Conservation (phyloP, 2,329 filamentous ascomycete genomes). For the Dactylellina cionopaga region DNA sequence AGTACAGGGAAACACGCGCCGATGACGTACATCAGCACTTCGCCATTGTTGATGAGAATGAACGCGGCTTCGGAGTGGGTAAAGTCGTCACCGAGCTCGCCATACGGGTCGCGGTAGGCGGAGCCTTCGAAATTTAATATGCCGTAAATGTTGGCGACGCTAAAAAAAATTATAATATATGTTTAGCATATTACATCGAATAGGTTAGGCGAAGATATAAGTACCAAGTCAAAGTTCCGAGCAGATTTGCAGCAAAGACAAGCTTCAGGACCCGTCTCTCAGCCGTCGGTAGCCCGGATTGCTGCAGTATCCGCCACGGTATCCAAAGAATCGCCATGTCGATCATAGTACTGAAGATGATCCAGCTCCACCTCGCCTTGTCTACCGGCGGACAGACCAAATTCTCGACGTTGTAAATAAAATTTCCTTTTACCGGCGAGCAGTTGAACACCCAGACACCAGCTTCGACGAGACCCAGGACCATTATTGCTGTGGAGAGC, state of each 20-base stretch:
- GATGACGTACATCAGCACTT: slow-evolving; percentile 49
- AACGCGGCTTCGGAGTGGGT: slow-evolving; percentile 47
- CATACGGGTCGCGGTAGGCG: slow-evolving; percentile 5
- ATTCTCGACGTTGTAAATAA: slow-evolving; percentile 36
- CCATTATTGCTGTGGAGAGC: slow-evolving; percentile 32
- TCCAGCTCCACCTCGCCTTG: slow-evolving; percentile 46
- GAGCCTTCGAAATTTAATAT: slow-evolving; percentile 27
- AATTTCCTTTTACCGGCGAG: slow-evolving; percentile 25
- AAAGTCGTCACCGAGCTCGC: slow-evolving; percentile 33
- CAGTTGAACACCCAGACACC: slow-evolving; percentile 48
- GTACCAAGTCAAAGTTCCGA: slow-evolving; percentile 45
- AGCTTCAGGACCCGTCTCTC: slow-evolving; percentile 43
- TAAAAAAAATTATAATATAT: background rate
- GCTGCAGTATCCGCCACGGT: slow-evolving; percentile 33
- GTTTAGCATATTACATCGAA: background rate
- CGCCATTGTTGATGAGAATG: slow-evolving; percentile 46
- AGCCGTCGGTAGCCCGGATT: slow-evolving; percentile 27
- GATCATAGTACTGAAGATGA: slow-evolving; percentile 25
- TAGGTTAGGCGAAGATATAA: background rate
- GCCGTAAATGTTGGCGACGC: slow-evolving; percentile 44
- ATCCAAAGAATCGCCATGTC: slow-evolving; percentile 39
- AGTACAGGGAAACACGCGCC: slow-evolving; percentile 46
- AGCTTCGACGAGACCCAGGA: slow-evolving; percentile 40
- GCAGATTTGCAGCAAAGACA: slow-evolving; percentile 43
- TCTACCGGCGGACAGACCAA: slow-evolving; percentile 28